Base-by-base conservation (phyloP, 2,329 filamentous ascomycete genomes). In the Penicillium sp. region DNA sequence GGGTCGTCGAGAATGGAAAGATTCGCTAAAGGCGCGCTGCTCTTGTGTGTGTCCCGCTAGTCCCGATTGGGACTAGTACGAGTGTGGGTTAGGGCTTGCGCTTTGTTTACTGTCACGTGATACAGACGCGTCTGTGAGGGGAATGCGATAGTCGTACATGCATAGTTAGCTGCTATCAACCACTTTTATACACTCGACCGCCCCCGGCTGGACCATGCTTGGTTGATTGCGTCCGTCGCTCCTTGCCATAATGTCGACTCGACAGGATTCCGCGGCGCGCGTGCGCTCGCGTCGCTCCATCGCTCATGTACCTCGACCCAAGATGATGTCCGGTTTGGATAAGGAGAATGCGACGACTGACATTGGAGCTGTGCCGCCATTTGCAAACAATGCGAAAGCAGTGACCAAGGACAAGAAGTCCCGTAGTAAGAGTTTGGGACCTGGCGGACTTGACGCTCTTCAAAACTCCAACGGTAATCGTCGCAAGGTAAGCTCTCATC, bases 401-500 rank as follows among this genome's bases (percentile, higher is more conserved):
- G 81, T 63, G 9, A 67, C 60, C 28, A 68, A 68, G 46, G 73
- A 74, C 35, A 80, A 79, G 75, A 92, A 91, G 74, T 89, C 87
- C 52, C 86, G 94, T 60, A 96, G 92, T 74, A 97, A 96, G 78
- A 97, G 92, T 74, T 86, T 99, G 61, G 94, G 94, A 2, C 92
- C 94, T 14, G 94, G 92, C 45, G 91, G 92, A 24, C 74, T 96
- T 41, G 91, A 95, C 77, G 86, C 87, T 51, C 79, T 95, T 49
- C 91, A 88, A 70, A 81, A 87, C 65, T 82, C 81, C 40, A 83
- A 79, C 65, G 89, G 89, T 30, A 95, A 95, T 69, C 80, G 89
- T 63, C 83, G 89, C 71, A 88, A 90, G 76, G 90, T 94, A 81
- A 16, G 66, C 78, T 62, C 52, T n/a, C 30, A 45, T 30, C 41